These are phyloP conservation scores for Papiliotrema laurentii DNA, from an alignment of 1,284 basidiomycete species.

Conservation along the genomic window DNA sequence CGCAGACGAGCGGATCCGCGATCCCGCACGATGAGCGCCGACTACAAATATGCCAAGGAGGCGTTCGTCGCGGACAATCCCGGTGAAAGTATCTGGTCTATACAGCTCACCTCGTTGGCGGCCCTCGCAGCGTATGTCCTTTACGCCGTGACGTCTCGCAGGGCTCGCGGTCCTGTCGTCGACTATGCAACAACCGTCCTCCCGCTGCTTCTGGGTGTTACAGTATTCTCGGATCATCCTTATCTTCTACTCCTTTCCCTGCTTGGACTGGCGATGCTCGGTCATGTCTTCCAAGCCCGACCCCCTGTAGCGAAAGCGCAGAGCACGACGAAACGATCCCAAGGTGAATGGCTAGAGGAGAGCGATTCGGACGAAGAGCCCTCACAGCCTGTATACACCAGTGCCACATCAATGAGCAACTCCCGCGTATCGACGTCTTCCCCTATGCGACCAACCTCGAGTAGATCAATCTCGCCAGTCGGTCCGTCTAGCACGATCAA, in stretches of 20 bases:
- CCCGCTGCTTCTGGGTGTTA: slow-evolving; percentile 75
- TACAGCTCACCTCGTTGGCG: slow-evolving; percentile 69
- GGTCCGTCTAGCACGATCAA: background rate
- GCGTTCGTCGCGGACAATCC: slow-evolving; percentile 75
- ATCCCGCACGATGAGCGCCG: slow-evolving; percentile 11
- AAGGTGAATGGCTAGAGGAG: slow-evolving; percentile 43
- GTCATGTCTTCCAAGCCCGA: background rate
- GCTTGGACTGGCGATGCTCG: slow-evolving; percentile 18
- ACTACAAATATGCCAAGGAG: slow-evolving; percentile 81
- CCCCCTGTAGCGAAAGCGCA: background rate
- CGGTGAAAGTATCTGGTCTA: slow-evolving; percentile 68
- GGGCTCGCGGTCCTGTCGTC: slow-evolving; percentile 33
- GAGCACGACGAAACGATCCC: slow-evolving; percentile 6
- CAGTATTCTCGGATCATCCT: slow-evolving; percentile 63
- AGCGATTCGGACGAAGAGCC: slow-evolving; percentile 40
- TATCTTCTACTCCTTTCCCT: slow-evolving; percentile 55
- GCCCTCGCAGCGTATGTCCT: slow-evolving; percentile 67
- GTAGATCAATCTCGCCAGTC: background rate
- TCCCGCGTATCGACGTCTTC: slow-evolving; percentile 13
- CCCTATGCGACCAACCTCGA: background rate
- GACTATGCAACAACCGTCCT: slow-evolving; percentile 67
- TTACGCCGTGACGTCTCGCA: slow-evolving; percentile 55
- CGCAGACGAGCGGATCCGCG: background rate
- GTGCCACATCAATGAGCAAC: slow-evolving; percentile 1
- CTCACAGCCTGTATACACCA: slow-evolving; percentile 16